A percentile compares a stretch with the other conserved stretches of the same genome.
Conservation (phyloP, 306 rosid species). For the Medicago ruthenica region DNA sequence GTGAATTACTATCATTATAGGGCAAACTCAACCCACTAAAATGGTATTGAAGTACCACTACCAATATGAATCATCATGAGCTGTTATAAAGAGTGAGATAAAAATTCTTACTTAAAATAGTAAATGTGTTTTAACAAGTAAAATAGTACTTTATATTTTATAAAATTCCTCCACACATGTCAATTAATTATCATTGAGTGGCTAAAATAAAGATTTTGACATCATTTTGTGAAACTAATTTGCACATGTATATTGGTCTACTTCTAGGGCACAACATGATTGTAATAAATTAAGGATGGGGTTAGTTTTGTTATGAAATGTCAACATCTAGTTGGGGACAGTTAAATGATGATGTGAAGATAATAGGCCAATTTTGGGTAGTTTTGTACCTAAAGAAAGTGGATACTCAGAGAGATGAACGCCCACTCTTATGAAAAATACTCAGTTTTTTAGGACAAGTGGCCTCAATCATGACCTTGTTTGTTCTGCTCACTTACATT, state of each 20-base stretch:
- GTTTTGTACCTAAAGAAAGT: conserved; percentile 42
- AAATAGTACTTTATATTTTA: neutral
- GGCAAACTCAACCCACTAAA: conserved; percentile 19
- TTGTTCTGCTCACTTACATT: conserved; percentile 43
- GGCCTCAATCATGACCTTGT: conserved; percentile 46
- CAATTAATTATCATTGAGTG: conserved; percentile 15
- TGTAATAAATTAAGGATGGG: conserved; percentile 55
- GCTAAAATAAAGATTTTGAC: neutral
- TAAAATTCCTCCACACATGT: neutral
- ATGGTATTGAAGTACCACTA: conserved; percentile 30
- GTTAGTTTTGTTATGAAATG: conserved; percentile 60
- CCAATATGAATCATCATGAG: conserved; percentile 30
- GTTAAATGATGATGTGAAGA: conserved; percentile 41
- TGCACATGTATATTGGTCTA: conserved; percentile 21
- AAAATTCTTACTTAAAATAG: conserved; percentile 5
- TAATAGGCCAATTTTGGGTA: conserved; percentile 46
- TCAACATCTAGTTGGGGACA: conserved; percentile 68
- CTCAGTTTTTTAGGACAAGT: conserved; percentile 39
- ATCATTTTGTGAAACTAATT: conserved; percentile 6
- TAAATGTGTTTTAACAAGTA: too few species aligned
- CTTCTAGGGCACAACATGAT: conserved; percentile 56
- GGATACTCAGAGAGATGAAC: conserved; percentile 44
- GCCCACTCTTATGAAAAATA: conserved; percentile 50
- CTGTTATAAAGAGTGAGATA: conserved; percentile 13
- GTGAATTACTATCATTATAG: neutral